These are phyloP conservation scores for Hsuehochloa calcarea DNA, from an alignment of 176 grass and related monocot species.

Conservation along the genomic window DNA sequence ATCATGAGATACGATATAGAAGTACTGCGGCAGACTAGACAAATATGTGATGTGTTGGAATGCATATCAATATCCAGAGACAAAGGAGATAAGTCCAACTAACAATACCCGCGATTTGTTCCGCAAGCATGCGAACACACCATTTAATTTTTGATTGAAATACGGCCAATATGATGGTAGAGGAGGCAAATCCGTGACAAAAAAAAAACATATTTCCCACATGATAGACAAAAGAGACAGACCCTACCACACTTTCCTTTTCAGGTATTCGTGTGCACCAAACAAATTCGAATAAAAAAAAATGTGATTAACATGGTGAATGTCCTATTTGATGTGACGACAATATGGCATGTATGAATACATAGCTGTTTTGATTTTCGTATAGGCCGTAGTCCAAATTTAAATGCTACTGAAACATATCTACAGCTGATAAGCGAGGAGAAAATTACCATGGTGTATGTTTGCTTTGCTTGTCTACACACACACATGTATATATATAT, in stretches of 20 bases:
- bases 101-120: too few species aligned
- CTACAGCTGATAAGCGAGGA: too few species aligned
- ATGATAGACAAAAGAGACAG: not conserved
- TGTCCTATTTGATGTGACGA: not conserved
- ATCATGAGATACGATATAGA: not conserved
- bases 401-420: too few species aligned
- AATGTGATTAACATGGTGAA: not conserved
- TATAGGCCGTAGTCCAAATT: not conserved
- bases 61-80: not conserved
- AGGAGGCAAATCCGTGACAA: not conserved
- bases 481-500: too few species aligned
- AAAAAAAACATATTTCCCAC: too few species aligned
- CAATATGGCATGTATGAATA: not conserved
- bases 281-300: not conserved
- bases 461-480: too few species aligned
- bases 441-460: too few species aligned
- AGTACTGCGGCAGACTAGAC: not conserved
- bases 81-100: not conserved
- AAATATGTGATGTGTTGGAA: not conserved
- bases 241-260: fast-evolving
- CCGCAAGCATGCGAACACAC: not conserved
- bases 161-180: too few species aligned
- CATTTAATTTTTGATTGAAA: not conserved
- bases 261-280: not conserved
- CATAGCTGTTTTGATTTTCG: not conserved